Evolutionary conservation across 345 rosid genomes (phyloP).

Genomic region (Populus alba): DNA sequence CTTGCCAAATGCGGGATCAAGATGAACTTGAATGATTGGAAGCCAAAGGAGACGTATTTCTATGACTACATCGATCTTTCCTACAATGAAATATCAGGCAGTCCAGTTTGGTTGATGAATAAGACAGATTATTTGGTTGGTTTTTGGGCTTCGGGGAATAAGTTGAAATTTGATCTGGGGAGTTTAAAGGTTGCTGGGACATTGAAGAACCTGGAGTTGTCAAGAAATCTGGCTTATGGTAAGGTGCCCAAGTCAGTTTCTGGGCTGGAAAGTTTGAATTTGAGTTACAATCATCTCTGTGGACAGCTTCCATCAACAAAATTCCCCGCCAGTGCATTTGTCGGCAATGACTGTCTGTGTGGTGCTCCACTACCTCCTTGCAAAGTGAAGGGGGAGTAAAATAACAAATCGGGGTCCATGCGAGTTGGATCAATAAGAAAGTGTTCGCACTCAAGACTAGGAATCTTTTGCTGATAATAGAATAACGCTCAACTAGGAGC

Average conservation of each 20-base stretch:
- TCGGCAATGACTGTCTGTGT: conserved; percentile 53
- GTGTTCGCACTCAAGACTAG: not conserved
- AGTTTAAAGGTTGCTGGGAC: conserved; percentile 36
- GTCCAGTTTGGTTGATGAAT: conserved; percentile 50
- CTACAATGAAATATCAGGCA: conserved; percentile 60
- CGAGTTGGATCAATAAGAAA: too few species aligned
- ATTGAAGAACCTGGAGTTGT: conserved; percentile 51
- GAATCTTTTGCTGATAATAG: too few species aligned
- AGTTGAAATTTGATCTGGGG: conserved; percentile 24
- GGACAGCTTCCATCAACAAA: conserved; percentile 54
- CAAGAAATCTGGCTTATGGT: conserved; percentile 55
- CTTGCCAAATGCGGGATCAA: conserved; percentile 71
- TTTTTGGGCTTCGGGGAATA: conserved; percentile 50
- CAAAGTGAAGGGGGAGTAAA: too few species aligned
- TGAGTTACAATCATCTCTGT: conserved; percentile 63
- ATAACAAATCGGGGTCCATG: too few species aligned
- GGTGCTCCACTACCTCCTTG: conserved; percentile 47
- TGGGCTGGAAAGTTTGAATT: conserved; percentile 42
- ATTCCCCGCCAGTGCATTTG: not conserved
- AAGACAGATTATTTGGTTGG: conserved; percentile 53
- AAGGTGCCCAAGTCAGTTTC: conserved; percentile 49
- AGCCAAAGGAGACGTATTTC: conserved; percentile 59
- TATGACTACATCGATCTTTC: conserved; percentile 74
- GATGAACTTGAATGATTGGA: conserved; percentile 51
- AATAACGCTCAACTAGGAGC: too few species aligned